Evolutionary conservation across 768 basidiomycete species (phyloP).

Genomic region (Glaciozyma antarctica): DNA sequence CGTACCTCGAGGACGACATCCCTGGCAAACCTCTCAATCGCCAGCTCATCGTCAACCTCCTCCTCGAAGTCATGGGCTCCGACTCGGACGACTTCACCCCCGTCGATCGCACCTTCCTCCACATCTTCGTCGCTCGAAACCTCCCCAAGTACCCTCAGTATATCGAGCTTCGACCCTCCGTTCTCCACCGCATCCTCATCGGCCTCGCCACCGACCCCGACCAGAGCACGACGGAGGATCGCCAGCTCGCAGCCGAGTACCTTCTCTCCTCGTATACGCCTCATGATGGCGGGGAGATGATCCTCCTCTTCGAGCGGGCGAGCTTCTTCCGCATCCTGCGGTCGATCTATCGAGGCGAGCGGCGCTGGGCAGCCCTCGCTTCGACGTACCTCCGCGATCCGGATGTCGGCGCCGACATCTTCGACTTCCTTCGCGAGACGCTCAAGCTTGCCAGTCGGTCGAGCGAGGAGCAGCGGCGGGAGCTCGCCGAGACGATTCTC

Average conservation of each 20-base stretch:
- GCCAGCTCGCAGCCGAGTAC: slow-evolving; percentile 88
- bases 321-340: slow-evolving; percentile 88
- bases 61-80: slow-evolving; percentile 57
- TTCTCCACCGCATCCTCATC: slow-evolving; percentile 65
- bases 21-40: slow-evolving; percentile 53
- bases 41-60: slow-evolving; percentile 68
- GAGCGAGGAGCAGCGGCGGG: slow-evolving; percentile 35
- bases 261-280: slow-evolving; percentile 86
- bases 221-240: slow-evolving; percentile 72
- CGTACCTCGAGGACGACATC: slow-evolving; percentile 64
- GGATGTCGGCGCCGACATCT: slow-evolving; percentile 42
- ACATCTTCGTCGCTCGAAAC: slow-evolving; percentile 94
- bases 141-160: slow-evolving; percentile 93
- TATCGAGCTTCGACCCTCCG: slow-evolving; percentile 56
- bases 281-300: slow-evolving; percentile 46
- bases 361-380: slow-evolving; percentile 63
- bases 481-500: slow-evolving; percentile 50
- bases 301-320: slow-evolving; percentile 63
- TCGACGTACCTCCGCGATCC: slow-evolving; percentile 66
- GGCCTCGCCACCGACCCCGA: slow-evolving; percentile 68
- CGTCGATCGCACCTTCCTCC: slow-evolving; percentile 67
- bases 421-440: slow-evolving; percentile 23
- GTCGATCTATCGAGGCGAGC: slow-evolving; percentile 64
- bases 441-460: slow-evolving; percentile 21
- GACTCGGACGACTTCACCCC: slow-evolving; percentile 42